A percentile compares a stretch with the other conserved stretches of the same genome.
Evolutionary conservation across 2,329 filamentous ascomycete genomes (phyloP).

Genomic region (Diaporthe vexans): DNA sequence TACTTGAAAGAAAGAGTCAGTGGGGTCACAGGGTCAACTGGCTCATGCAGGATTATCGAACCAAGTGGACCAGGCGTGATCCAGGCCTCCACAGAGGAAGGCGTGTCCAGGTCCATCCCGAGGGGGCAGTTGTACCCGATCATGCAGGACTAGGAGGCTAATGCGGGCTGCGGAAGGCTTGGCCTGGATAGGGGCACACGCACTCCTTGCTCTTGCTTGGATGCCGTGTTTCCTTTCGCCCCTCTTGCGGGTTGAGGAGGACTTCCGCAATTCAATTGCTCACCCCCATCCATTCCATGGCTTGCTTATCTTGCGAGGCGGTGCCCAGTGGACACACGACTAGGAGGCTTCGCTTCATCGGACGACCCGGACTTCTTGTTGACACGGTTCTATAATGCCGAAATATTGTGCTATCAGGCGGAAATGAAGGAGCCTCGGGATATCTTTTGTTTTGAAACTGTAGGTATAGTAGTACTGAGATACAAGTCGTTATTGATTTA

Average conservation of each 20-base stretch:
- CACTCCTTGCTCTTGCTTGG: not conserved
- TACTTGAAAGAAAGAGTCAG: not conserved
- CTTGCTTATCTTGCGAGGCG: not conserved
- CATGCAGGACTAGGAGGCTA: not conserved
- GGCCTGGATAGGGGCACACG: not conserved
- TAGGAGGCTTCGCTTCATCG: not conserved
- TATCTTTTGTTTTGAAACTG: not conserved
- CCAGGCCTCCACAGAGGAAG: constrained; percentile 9
- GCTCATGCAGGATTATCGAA: constrained; percentile 12
- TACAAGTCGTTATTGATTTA: not conserved
- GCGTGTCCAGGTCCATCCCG: not conserved
- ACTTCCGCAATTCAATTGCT: not conserved
- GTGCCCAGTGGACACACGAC: not conserved
- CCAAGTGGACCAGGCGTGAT: not conserved
- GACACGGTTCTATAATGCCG: not conserved
- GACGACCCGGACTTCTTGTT: not conserved
- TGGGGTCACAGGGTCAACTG: not conserved
- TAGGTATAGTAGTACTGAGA: not conserved
- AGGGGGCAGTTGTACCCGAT: constrained; percentile 20
- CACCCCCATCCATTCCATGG: not conserved
- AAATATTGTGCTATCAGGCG: constrained; percentile 19
- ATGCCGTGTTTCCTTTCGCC: not conserved
- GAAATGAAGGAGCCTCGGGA: not conserved
- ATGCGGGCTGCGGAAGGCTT: not conserved
- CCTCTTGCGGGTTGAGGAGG: not conserved